Base-by-base conservation (phyloP, 2,329 filamentous ascomycete species). In the Parasarocladium wereldwijsianum region DNA sequence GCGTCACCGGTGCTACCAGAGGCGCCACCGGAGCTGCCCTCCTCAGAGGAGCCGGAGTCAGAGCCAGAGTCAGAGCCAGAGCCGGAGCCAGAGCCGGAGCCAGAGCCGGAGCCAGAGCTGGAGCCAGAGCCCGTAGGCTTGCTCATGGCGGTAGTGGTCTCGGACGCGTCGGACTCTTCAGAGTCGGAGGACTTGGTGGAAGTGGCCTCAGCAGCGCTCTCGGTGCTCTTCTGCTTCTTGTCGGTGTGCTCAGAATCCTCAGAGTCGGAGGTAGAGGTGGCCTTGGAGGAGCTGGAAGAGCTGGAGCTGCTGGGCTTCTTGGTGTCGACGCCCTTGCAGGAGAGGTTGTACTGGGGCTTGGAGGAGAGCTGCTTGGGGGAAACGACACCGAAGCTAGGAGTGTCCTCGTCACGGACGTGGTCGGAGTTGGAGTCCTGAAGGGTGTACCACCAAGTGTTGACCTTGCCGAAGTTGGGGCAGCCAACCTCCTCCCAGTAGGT, bases 401-500 rank as follows among this genome's bases (percentile, higher is more conserved):
- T 68, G 6, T 30, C 28, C 10, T 24, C 28, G 28, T 19, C 24
- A 15, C 23, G 17, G 19, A 76, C 72, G 4, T 65, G 65, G 28
- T 54, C 58, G 12, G 65, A 65, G 23, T 58, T 58, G 24, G 70
- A 60, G 41, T 87, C 80, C 47, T 80, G 71, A 16, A 86, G 66
- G 29, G 71, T 81, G 58, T 76, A 84, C 76, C 80, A 87, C 70
- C 74, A 87, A 35, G 73, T 66, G 47, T 76, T 76, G 43, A 57
- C 60, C 29, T 62, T 64, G 44, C 66, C 70, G 37, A 84, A 73
- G 36, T 76, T 53, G 32, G 67, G 60, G 64, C 84, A 93, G 31
- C 74, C 80, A 31, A 87, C 78, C 26, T 77, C 60, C 42, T 81
- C 64, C 79, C 82, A 93, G 66, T 72, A 93, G n/a, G 54, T 66